A percentile compares a stretch with the other conserved stretches of the same genome.
Conservation (phyloP, 2,329 filamentous ascomycete species). For the Neonectria hederae region DNA sequence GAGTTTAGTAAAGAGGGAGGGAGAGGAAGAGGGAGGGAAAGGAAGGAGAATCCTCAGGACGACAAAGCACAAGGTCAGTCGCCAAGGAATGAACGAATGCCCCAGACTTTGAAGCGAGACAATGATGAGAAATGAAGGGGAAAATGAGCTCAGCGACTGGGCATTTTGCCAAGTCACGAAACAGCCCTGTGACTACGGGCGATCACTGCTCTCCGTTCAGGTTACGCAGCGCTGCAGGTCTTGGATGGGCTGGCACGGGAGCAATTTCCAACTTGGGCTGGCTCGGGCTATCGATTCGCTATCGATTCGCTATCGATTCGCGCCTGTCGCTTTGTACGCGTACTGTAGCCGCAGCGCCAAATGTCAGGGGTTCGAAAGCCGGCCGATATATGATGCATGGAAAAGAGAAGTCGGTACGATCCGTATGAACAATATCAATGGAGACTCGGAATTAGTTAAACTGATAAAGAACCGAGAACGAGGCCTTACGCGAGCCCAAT, state of each 20-base stretch:
- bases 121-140: not conserved
- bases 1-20: not conserved
- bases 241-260: conserved; percentile 21
- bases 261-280: conserved; percentile 26
- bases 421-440: not conserved
- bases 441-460: too few relatives aligned
- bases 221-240: not conserved
- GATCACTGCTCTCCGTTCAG: not conserved
- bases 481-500: not conserved
- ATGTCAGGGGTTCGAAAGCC: not conserved
- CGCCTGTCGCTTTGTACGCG: not conserved
- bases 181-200: not conserved
- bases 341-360: not conserved
- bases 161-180: not conserved
- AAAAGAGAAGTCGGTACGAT: not conserved
- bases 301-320: not conserved
- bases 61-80: too few relatives aligned
- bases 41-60: too few relatives aligned
- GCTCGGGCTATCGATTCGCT: not conserved
- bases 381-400: too few relatives aligned
- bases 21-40: too few relatives aligned
- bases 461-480: not conserved
- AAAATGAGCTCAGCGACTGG: not conserved
- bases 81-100: too few relatives aligned
- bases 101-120: not conserved